Evolutionary conservation across 1,284 basidiomycete genomes (phyloP).

Genomic region (Ustilago hordei): DNA sequence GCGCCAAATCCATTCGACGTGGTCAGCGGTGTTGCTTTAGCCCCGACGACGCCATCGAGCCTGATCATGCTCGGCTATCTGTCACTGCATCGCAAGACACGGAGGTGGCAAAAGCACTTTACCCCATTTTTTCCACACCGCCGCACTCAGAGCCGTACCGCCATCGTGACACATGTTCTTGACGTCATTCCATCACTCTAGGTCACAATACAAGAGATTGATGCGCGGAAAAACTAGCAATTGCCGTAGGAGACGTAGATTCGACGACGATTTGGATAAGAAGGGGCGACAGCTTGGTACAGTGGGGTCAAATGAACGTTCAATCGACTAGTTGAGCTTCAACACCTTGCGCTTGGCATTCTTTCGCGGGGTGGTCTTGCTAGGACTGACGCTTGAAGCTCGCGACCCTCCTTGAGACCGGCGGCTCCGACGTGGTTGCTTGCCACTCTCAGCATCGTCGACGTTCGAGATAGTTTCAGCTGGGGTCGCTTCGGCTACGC

Average conservation of each 20-base stretch:
- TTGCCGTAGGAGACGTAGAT: background rate
- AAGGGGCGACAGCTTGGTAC: background rate
- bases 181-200: background rate
- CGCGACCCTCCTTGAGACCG: slow-evolving; percentile 22
- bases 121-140: background rate
- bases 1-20: background rate
- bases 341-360: slow-evolving; percentile 35
- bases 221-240: background rate
- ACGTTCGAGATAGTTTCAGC: slow-evolving; percentile 8
- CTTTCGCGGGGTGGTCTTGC: slow-evolving; percentile 32
- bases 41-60: background rate
- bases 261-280: background rate
- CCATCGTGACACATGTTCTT: slow-evolving; percentile 1
- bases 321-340: slow-evolving; percentile 31
- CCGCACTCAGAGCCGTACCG: background rate
- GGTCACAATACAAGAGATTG: background rate
- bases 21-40: background rate
- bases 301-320: background rate
- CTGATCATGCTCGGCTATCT: background rate
- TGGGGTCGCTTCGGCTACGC: slow-evolving; percentile 4
- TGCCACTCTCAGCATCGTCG: slow-evolving; percentile 14
- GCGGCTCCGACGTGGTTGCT: slow-evolving; percentile 36
- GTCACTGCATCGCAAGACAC: background rate
- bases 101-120: background rate
- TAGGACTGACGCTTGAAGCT: slow-evolving; percentile 20